Evolutionary conservation across 768 basidiomycete genomes (phyloP), one percentile per base, ranked within the genome.

Genomic region (Harrya chromipes): DNA sequence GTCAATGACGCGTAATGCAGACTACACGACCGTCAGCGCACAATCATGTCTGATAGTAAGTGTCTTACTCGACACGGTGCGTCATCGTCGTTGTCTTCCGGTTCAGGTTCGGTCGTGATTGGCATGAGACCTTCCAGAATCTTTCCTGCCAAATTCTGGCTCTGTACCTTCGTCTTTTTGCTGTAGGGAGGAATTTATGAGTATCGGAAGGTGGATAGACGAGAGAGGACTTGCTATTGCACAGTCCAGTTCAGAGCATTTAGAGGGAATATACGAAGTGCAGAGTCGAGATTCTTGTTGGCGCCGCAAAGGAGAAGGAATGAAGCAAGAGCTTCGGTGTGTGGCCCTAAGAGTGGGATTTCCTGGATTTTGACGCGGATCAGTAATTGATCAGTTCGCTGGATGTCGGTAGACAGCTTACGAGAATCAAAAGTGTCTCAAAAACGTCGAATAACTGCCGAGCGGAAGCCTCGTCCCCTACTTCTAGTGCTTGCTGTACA

Each of bases 231-330:
- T 60, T 61, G 85, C 93, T 98, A 98, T 76, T 94, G 88, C 46
- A 98, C 86, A 8, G 94, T 92, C 94, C 94, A 98, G 63, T 92
- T 89, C 9, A 99, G 81, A 7, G 90, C 88, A 62, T 97, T 98
- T 34, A 99, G 79, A 10, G 89, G 85, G 58, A 97, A 85, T 52
- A 94, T 81, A 49, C 97, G 87, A 50, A 97, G 81, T 44, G 90
- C 92, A 41, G 72, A 69, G 39, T 90, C 89, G 60, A 85, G 83
- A 11, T 73, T 70, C 54, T 78, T 79, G 74, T 95, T 94, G 27
- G 79, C 84, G 48, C 92, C 94, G 37, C 85, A 86, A 40, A 76
- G 76, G 35, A 98, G 79, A 53, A 97, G 84, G 81, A 97, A 97
- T 43, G 89, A 75, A 40, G 88, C 88, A 29, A 98, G 78, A 53